Conservation (phyloP, 148 eudicot genomes). For the Cornus florida region DNA sequence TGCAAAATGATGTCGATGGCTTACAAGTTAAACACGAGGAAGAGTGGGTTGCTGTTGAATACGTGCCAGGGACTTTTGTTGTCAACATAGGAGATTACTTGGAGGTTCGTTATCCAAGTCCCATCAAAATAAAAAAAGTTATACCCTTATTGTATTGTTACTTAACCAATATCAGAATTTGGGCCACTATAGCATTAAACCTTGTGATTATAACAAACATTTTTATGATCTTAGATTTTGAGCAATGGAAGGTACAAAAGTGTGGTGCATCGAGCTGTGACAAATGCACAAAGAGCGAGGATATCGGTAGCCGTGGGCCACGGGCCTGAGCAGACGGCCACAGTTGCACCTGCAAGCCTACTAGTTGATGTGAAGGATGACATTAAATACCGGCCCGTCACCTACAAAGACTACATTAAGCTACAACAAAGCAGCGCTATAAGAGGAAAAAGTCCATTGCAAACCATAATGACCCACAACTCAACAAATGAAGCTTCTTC, state of each 20-base stretch:
- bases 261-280: too few relatives aligned
- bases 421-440: slow-evolving; percentile 10
- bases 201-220: background rate
- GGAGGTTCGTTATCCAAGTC: background rate
- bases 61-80: too few relatives aligned
- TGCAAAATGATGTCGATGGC: too few relatives aligned
- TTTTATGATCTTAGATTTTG: background rate
- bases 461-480: background rate
- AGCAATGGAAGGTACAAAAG: too few relatives aligned
- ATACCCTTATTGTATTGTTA: background rate
- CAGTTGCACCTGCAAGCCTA: too few relatives aligned
- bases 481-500: too few relatives aligned
- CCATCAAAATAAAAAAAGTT: too few relatives aligned
- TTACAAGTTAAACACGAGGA: slow-evolving; percentile 13
- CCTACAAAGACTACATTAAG: slow-evolving; percentile 20
- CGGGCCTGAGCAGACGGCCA: too few relatives aligned
- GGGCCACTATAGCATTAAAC: slow-evolving; percentile 13
- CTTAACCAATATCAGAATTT: slow-evolving; percentile 1
- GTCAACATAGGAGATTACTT: slow-evolving; percentile 14
- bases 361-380: too few relatives aligned
- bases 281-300: too few relatives aligned
- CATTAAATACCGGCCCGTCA: background rate
- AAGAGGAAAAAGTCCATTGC: slow-evolving; percentile 17
- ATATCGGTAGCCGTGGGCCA: too few relatives aligned
- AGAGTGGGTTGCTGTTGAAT: too few relatives aligned